Evolutionary conservation across 192 early-diverging fungal genomes (phyloP).

Genomic region (Coemansia sp.): DNA sequence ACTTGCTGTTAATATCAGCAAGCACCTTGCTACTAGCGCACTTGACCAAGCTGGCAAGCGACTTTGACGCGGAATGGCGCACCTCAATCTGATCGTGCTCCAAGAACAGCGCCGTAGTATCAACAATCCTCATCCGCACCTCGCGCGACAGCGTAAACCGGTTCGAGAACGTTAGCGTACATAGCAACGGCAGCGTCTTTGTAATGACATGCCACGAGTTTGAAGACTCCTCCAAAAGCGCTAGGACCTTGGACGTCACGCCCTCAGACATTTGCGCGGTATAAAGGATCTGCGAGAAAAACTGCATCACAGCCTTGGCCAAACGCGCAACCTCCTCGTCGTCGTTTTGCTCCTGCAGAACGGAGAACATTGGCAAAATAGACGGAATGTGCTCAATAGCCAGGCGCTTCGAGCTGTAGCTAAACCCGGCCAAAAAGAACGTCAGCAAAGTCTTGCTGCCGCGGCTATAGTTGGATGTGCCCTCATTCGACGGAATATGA

Average conservation of each 20-base stretch:
- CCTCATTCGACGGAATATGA: conserved; percentile 48
- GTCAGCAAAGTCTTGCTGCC: conserved; percentile 53
- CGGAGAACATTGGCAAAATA: conserved; percentile 37
- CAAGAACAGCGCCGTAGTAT: conserved; percentile 69
- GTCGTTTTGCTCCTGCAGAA: conserved; percentile 51
- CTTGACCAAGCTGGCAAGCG: conserved; percentile 50
- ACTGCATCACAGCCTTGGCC: conserved; percentile 38
- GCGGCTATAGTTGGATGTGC: conserved; percentile 50
- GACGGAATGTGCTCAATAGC: conserved; percentile 31
- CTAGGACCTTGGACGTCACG: conserved; percentile 34
- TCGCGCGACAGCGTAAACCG: conserved; percentile 68
- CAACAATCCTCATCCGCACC: conserved; percentile 64
- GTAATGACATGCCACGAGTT: conserved; percentile 78
- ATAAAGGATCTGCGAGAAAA: conserved; percentile 44
- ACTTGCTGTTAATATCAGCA: conserved; percentile 39
- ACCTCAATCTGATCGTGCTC: conserved; percentile 90
- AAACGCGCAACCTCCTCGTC: conserved; percentile 41
- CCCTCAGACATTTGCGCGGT: conserved; percentile 29
- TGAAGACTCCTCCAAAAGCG: conserved; percentile 41
- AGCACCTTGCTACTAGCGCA: conserved; percentile 43
- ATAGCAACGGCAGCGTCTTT: conserved; percentile 80
- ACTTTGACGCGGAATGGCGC: conserved; percentile 35
- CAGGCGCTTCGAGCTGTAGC: conserved; percentile 33
- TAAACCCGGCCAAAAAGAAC: conserved; percentile 33
- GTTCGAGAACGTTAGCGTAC: conserved; percentile 87